These are phyloP conservation scores for Trichosporon asahii DNA, from an alignment of 1,284 basidiomycete species.

Conservation along the genomic window DNA sequence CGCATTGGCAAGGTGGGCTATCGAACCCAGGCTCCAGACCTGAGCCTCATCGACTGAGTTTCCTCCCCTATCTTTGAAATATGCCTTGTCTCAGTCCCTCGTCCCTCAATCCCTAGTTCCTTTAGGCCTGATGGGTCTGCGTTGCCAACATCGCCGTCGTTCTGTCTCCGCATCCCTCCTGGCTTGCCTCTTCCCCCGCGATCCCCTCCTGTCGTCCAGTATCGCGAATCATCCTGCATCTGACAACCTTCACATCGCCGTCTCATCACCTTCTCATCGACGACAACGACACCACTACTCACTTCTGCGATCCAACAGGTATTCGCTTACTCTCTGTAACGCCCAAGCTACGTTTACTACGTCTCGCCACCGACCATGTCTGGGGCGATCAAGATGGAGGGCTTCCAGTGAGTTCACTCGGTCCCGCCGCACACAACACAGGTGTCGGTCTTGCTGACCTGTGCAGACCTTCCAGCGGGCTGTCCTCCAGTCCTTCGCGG, in stretches of 20 bases:
- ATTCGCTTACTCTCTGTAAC: not conserved
- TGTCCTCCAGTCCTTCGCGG: constrained; percentile 23
- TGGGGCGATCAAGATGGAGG: constrained; percentile 35
- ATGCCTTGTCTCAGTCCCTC: not conserved
- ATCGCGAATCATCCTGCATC: not conserved
- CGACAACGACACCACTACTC: not conserved
- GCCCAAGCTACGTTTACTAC: not conserved
- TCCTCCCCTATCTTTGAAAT: not conserved
- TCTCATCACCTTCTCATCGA: not conserved
- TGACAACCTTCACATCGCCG: not conserved
- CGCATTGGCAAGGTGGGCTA: not conserved
- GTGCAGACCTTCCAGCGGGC: constrained; percentile 25
- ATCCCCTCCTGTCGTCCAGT: not conserved
- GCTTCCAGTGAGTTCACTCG: constrained; percentile 31
- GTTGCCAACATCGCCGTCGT: not conserved
- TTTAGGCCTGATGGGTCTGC: not conserved
- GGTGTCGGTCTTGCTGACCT: not conserved
- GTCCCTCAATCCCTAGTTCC: not conserved
- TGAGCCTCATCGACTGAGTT: not conserved
- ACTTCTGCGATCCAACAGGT: not conserved
- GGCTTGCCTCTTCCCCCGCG: not conserved
- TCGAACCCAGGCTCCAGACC: not conserved
- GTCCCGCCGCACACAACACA: no score
- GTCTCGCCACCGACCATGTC: constrained; percentile 21
- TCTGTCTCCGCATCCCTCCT: not conserved